Conservation (phyloP, 768 basidiomycete species). For the Xanthoconium stramineum region DNA sequence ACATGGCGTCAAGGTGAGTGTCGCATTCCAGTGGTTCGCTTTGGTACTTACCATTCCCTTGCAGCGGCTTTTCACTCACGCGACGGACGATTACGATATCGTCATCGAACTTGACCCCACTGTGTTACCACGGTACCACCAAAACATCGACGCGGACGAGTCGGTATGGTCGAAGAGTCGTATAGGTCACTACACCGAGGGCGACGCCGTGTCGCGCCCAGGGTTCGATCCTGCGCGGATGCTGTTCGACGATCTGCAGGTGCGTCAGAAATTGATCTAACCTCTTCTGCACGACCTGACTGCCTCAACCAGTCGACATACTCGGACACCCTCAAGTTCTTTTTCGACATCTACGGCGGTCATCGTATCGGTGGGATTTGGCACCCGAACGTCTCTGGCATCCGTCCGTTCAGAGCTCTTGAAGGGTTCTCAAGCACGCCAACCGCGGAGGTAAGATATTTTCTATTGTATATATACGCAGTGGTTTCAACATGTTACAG, state of each 20-base stretch:
- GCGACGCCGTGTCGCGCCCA: slow-evolving; percentile 40
- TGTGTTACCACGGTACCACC: slow-evolving; percentile 67
- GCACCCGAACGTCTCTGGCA: slow-evolving; percentile 62
- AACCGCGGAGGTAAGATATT: slow-evolving; percentile 28
- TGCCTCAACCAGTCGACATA: slow-evolving; percentile 54
- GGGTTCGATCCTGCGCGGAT: slow-evolving; percentile 79
- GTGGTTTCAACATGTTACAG: slow-evolving; percentile 11
- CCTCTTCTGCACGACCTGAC: background rate
- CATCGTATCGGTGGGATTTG: slow-evolving; percentile 78
- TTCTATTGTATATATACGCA: background rate
- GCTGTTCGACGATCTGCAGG: slow-evolving; percentile 72
- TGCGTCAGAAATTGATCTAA: slow-evolving; percentile 30
- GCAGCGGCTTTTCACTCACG: slow-evolving; percentile 84
- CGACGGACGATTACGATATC: slow-evolving; percentile 82
- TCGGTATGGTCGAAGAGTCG: slow-evolving; percentile 43
- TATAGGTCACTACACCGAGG: slow-evolving; percentile 28
- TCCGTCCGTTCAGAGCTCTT: slow-evolving; percentile 74
- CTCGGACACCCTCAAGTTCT: slow-evolving; percentile 74
- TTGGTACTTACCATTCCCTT: background rate
- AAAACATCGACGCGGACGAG: slow-evolving; percentile 58
- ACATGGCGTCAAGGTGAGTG: slow-evolving; percentile 58
- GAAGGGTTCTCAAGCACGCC: slow-evolving; percentile 78
- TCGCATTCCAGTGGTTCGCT: background rate
- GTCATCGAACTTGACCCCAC: slow-evolving; percentile 68
- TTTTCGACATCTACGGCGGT: slow-evolving; percentile 82